Evolutionary conservation across 371 early-diverging fungal species (phyloP).

Genomic region (Mycotypha africana): DNA sequence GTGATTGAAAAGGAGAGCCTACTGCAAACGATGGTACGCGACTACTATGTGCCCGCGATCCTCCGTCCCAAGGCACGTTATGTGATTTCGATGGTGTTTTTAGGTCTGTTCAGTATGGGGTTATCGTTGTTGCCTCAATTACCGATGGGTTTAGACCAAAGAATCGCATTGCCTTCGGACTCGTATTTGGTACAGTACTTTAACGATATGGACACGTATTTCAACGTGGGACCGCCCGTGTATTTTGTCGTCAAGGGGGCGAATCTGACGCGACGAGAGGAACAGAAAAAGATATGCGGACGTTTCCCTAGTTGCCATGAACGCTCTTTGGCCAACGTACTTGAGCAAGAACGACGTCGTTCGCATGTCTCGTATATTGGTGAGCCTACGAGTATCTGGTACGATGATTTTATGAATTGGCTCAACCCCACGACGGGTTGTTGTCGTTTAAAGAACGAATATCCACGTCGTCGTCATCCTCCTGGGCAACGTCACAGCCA

Average conservation of each 20-base stretch:
- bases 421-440: constrained; percentile 58
- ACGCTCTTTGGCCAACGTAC: constrained; percentile 52
- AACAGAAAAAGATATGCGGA: constrained; percentile 60
- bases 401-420: constrained; percentile 72
- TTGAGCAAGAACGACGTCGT: constrained; percentile 69
- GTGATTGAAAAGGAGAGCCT: constrained; percentile 49
- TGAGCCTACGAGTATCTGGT: constrained; percentile 66
- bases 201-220: constrained; percentile 59
- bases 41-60: constrained; percentile 57
- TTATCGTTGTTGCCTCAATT: constrained; percentile 48
- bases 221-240: constrained; percentile 71
- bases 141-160: constrained; percentile 64
- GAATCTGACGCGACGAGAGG: constrained; percentile 43
- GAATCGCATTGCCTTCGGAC: constrained; percentile 65
- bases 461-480: background rate
- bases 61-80: constrained; percentile 45
- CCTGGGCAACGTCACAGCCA: no score
- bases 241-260: constrained; percentile 65
- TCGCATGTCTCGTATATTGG: constrained; percentile 61
- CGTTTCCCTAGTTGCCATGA: constrained; percentile 56
- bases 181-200: constrained; percentile 71
- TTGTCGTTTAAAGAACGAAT: constrained; percentile 46
- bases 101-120: constrained; percentile 50
- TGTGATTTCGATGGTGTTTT: constrained; percentile 43
- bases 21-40: constrained; percentile 40